A percentile compares a stretch with the other conserved stretches of the same genome.
phyloP scores from a whole-genome alignment of 2,329 filamentous ascomycete species.

The Alternaria sp. region DNA sequence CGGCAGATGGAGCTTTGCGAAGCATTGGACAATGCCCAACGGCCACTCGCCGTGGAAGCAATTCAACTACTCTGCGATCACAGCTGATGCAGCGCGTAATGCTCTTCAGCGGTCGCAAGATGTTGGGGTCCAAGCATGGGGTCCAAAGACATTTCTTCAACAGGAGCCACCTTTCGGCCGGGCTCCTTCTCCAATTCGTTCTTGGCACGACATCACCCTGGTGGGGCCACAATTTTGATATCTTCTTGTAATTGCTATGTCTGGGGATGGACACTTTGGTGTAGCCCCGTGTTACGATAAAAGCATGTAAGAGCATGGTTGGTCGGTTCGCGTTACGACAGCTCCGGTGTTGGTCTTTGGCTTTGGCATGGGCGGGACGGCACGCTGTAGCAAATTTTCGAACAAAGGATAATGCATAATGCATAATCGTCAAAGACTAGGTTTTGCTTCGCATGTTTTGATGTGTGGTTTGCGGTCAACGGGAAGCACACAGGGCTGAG shows the following conservation, averaged over 20 bases:
- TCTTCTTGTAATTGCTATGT: constrained; percentile 35
- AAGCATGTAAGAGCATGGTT: constrained; percentile 32
- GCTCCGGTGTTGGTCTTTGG: constrained; percentile 23
- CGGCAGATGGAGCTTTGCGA: constrained; percentile 5
- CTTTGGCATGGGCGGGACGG: constrained; percentile 15
- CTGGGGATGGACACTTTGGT: constrained; percentile 20
- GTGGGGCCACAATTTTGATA: constrained; percentile 24
- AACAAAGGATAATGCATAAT: constrained; percentile 26
- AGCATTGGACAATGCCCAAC: constrained; percentile 3
- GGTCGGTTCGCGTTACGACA: constrained; percentile 22
- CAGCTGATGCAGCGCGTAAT: not conserved
- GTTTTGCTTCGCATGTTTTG: not conserved
- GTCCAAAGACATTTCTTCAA: constrained; percentile 1
- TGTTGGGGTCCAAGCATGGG: not conserved
- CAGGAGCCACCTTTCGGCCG: constrained; percentile 13
- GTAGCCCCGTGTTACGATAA: constrained; percentile 32
- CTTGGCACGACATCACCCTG: constrained; percentile 13
- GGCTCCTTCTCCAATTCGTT: constrained; percentile 14
- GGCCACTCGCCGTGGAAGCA: not conserved
- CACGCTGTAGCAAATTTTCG: constrained; percentile 11
- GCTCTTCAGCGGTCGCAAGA: not conserved
- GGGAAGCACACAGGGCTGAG: not conserved
- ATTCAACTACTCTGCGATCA: not conserved
- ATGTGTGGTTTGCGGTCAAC: not conserved
- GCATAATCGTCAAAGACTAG: constrained; percentile 21